Evolutionary conservation across 2,329 filamentous ascomycete genomes (phyloP), one percentile per base, ranked within the genome.

Genomic region (Simplicillium aogashimaense): DNA sequence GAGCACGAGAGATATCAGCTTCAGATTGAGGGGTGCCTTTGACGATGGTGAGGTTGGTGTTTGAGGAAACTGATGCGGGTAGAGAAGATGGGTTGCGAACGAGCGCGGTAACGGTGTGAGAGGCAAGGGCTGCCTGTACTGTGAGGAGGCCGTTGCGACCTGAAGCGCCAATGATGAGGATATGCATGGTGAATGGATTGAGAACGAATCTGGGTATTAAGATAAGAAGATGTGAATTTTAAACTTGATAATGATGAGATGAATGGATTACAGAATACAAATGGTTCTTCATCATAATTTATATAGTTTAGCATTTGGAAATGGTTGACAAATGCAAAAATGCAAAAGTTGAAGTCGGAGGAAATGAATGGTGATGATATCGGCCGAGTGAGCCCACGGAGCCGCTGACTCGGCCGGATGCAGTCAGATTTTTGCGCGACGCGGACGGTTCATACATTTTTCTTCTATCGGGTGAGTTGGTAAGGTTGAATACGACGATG

Each of bases 131-230:
- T 35, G 63, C 55, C 15, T 60, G 40, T 35, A 70, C 53, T 38
- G 66, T 55, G 25, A 69, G 55, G 37, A 58, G 52, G 44, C 69
- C 69, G 37, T 67, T 70, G 41, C 64, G 64, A 33, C 70, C 69
- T 31, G 56, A 66, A 41, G 59, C 69, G 29, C 68, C 69, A 30
- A 72, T 51, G 42, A 72, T 50, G 43, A 73, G 62, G 45, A 72
- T 45, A 35, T 65, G 64, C 62, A 69, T 66, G 29, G 42, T 51
- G 33, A 32, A 32, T 32, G 15, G 11, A 12, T 32, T 32, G 12
- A 25, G 30, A 30, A 30, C 13, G 30, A 32, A 32, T 9, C 4
- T 34, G 12, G 29, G 20, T 40, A 15, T 10, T 37, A 6, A 14
- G 25, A 38, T 12, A 2, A 5, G 15, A 16, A 13, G 12, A 9